A percentile compares a stretch with the other conserved stretches of the same genome.
These are phyloP conservation scores for Amoebophrya sp. DNA, from an alignment of 169 alveolate species.

Conservation along the genomic window DNA sequence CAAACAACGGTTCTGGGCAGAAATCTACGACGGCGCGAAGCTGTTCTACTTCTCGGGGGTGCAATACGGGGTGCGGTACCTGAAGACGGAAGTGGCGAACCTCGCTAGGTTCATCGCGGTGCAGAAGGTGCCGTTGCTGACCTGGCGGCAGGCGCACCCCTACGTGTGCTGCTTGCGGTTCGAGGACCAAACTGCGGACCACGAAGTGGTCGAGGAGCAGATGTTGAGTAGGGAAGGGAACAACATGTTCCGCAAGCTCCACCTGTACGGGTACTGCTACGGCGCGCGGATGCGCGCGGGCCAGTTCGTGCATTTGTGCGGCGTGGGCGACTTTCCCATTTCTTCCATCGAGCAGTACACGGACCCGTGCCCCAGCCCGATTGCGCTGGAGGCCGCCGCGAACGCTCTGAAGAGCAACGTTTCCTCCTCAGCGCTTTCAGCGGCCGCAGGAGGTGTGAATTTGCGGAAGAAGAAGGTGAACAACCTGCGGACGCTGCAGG, in stretches of 20 bases:
- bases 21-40: slow-evolving; percentile 95
- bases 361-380: slow-evolving; percentile 71
- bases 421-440: too few species aligned
- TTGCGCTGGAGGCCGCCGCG: slow-evolving; percentile 36
- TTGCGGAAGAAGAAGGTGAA: slow-evolving; percentile 49
- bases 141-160: slow-evolving; percentile 93
- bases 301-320: slow-evolving; percentile 71
- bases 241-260: slow-evolving; percentile 23
- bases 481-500: slow-evolving; percentile 73
- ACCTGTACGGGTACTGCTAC: slow-evolving; percentile 85
- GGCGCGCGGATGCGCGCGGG: slow-evolving; percentile 74
- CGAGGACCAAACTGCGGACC: background rate
- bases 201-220: background rate
- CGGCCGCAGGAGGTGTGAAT: slow-evolving; percentile 13
- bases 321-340: slow-evolving; percentile 71
- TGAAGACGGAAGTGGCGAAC: slow-evolving; percentile 78
- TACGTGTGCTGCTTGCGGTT: too few species aligned
- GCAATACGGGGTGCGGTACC: slow-evolving; percentile 65
- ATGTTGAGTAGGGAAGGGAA: background rate
- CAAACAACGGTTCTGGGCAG: slow-evolving; percentile 89
- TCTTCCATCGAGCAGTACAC: slow-evolving; percentile 45
- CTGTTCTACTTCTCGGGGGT: slow-evolving; percentile 88
- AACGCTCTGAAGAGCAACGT: slow-evolving; percentile 39
- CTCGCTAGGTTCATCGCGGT: slow-evolving; percentile 87
- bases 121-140: slow-evolving; percentile 66